Evolutionary conservation across 2,329 filamentous ascomycete species (phyloP).

Genomic region (Akanthomyces lecanii): DNA sequence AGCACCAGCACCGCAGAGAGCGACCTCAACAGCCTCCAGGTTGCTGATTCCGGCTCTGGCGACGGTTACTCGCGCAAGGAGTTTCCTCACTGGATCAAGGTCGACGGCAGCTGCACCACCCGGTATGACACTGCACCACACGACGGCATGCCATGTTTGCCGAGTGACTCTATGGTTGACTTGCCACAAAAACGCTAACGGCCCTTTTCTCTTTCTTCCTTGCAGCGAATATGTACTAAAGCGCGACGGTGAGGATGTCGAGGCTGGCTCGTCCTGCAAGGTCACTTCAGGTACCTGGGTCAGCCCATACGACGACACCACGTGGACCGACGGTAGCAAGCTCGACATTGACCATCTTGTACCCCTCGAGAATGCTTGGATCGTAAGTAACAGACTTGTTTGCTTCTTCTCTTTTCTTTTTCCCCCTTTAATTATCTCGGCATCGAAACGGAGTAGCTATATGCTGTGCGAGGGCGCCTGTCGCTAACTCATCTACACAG

Average conservation of each 20-base stretch:
- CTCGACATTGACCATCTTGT: constrained; percentile 84
- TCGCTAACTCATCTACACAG: constrained; percentile 30
- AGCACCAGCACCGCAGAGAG: constrained; percentile 51
- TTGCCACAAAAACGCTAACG: not conserved
- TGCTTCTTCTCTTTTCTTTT: not conserved
- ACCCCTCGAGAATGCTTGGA: constrained; percentile 76
- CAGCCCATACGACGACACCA: constrained; percentile 69
- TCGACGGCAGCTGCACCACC: constrained; percentile 65
- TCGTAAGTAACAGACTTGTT: constrained; percentile 39
- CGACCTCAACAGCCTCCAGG: constrained; percentile 55
- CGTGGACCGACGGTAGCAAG: constrained; percentile 63
- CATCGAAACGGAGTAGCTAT: not conserved
- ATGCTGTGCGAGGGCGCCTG: not conserved
- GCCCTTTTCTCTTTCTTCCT: not conserved
- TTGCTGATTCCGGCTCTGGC: constrained; percentile 50
- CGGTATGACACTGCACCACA: constrained; percentile 34
- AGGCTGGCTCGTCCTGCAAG: constrained; percentile 54
- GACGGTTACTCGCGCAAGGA: constrained; percentile 59
- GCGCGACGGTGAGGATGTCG: constrained; percentile 66
- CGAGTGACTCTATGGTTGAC: not conserved
- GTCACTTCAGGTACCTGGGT: constrained; percentile 64
- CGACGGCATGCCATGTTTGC: not conserved
- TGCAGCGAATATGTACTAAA: constrained; percentile 62
- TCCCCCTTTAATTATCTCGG: too few species aligned
- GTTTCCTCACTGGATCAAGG: constrained; percentile 69